These are phyloP conservation scores for Picea sitchensis DNA, from an alignment of 75 land plant genomes.

Conservation along the genomic window DNA sequence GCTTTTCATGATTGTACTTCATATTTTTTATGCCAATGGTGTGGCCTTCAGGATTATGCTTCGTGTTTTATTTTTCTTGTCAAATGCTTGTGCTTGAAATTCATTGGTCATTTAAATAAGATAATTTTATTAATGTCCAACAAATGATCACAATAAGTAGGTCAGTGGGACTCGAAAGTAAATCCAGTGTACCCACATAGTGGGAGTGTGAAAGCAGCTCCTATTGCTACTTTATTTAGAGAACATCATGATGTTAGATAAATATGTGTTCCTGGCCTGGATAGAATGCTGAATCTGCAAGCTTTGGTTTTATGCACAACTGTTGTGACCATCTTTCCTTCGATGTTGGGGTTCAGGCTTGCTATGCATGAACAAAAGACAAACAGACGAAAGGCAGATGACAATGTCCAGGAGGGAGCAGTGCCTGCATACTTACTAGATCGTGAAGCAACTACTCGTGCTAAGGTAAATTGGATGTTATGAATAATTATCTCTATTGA, in stretches of 20 bases:
- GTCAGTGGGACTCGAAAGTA: no score
- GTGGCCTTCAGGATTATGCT: neutral
- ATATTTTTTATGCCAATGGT: neutral
- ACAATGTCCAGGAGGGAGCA: conserved; percentile 92
- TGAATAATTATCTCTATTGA: neutral
- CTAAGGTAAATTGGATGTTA: conserved; percentile 48
- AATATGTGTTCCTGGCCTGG: neutral
- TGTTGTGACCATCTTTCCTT: neutral
- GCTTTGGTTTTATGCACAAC: neutral
- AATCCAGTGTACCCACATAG: no score
- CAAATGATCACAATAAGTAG: no score
- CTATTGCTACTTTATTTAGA: no score
- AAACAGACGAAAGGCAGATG: conserved; percentile 84
- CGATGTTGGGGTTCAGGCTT: conserved; percentile 46
- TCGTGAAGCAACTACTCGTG: conserved; percentile 94
- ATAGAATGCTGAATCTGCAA: no score
- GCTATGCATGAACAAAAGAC: conserved; percentile 94
- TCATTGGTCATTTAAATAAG: neutral
- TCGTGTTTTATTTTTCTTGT: neutral
- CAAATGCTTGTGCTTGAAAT: neutral
- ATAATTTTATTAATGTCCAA: neutral
- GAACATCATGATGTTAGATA: neutral
- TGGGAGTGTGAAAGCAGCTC: no score
- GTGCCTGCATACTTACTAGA: conserved; percentile 91
- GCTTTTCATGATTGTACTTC: neutral